Conservation (phyloP, 2,329 filamentous ascomycete genomes). For the Ceratocystis alfenasii region DNA sequence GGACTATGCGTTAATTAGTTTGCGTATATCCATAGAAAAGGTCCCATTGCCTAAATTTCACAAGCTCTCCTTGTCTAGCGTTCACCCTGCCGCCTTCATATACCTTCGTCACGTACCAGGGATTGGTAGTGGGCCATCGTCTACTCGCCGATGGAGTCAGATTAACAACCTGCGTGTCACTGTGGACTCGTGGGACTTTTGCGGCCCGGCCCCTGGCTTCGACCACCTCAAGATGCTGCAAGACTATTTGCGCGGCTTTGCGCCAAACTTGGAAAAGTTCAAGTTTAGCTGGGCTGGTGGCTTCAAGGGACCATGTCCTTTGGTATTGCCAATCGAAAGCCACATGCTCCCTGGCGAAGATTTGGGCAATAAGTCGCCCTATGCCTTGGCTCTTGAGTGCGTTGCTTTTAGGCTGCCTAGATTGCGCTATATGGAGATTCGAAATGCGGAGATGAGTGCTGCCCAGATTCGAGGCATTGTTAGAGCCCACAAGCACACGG, state of each 20-base stretch:
- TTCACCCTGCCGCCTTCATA: conserved; percentile 64
- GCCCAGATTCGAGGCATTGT: conserved; percentile 60
- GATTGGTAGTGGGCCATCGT: conserved; percentile 62
- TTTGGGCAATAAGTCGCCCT: conserved; percentile 26
- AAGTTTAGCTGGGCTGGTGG: conserved; percentile 68
- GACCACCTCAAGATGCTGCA: conserved; percentile 70
- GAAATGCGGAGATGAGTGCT: conserved; percentile 61
- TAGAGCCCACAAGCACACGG: conserved; percentile 50
- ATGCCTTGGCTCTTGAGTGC: conserved; percentile 29
- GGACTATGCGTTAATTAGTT: conserved; percentile 78
- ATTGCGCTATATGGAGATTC: conserved; percentile 56
- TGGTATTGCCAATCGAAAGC: conserved; percentile 50
- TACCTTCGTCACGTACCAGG: conserved; percentile 66
- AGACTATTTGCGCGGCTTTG: conserved; percentile 63
- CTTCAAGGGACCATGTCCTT: conserved; percentile 57
- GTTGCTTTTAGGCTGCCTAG: conserved; percentile 50
- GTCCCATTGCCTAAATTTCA: conserved; percentile 52
- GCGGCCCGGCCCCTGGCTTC: conserved; percentile 45
- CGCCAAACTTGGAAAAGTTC: conserved; percentile 53
- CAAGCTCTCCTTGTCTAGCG: conserved; percentile 57
- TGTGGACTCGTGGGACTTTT: conserved; percentile 58
- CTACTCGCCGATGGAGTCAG: conserved; percentile 62
- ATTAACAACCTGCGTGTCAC: conserved; percentile 62
- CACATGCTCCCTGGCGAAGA: conserved; percentile 31
- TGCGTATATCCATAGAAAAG: conserved; percentile 72